A percentile compares a stretch with the other conserved stretches of the same genome.
These are phyloP conservation scores for Cairneyella variabilis DNA, from an alignment of 495 filamentous ascomycete species.

Conservation along the genomic window DNA sequence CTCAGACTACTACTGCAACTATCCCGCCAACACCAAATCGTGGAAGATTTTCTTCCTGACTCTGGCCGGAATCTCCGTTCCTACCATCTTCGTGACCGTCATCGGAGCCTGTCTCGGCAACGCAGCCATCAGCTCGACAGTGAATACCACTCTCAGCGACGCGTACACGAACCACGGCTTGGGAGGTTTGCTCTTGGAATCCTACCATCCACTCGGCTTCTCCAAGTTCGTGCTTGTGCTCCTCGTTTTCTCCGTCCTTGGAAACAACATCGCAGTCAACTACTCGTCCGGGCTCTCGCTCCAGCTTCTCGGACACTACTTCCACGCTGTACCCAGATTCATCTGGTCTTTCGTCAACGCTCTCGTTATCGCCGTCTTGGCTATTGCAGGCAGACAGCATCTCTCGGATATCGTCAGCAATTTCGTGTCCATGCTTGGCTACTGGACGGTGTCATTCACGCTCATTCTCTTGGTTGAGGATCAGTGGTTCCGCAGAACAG, in stretches of 20 bases:
- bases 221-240: conserved; percentile 57
- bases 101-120: conserved; percentile 51
- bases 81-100: conserved; percentile 54
- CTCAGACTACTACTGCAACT: conserved; percentile 62
- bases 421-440: conserved; percentile 56
- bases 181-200: conserved; percentile 52
- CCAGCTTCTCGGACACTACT: conserved; percentile 35
- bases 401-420: conserved; percentile 43
- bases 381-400: conserved; percentile 42
- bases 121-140: conserved; percentile 46
- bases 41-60: conserved; percentile 53
- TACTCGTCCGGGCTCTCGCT: conserved; percentile 43
- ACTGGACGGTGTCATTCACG: conserved; percentile 56
- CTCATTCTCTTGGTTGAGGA: conserved; percentile 58
- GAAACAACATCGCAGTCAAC: conserved; percentile 40
- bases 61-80: conserved; percentile 43
- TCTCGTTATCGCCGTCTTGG: conserved; percentile 35
- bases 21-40: conserved; percentile 49
- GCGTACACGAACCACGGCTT: conserved; percentile 50
- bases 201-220: conserved; percentile 52
- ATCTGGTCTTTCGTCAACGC: conserved; percentile 45
- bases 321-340: conserved; percentile 39
- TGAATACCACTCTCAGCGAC: conserved; percentile 21
- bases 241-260: conserved; percentile 46
- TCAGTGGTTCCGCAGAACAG: conserved; percentile 47